phyloP scores from a whole-genome alignment of 1,139 yeast genomes.

The Scheffersomyces parashehatae region DNA sequence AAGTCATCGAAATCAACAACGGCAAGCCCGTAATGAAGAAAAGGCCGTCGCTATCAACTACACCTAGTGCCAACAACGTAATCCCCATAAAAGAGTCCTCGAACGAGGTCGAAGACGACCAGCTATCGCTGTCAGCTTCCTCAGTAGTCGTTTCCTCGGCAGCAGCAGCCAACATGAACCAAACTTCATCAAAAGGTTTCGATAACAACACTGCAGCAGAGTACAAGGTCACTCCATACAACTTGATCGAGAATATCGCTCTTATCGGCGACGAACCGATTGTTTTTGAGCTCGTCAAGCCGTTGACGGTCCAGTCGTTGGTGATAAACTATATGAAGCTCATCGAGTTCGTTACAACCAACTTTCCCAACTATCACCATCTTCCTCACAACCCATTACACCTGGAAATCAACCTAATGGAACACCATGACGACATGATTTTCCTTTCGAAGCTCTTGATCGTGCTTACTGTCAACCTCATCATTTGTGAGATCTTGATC shows the following conservation, averaged over 20 bases:
- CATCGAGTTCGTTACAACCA: conserved; percentile 24
- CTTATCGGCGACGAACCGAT: conserved; percentile 16
- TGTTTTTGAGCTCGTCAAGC: conserved; percentile 16
- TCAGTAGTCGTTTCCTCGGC: background rate
- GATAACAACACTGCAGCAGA: conserved; percentile 2
- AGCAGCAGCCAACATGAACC: background rate
- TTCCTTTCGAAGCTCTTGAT: conserved; percentile 31
- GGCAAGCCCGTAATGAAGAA: background rate
- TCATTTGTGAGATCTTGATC: conserved; percentile 34
- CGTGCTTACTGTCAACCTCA: conserved; percentile 29
- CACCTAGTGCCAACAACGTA: conserved; percentile 1
- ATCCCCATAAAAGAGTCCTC: background rate
- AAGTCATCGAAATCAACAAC: conserved; percentile 12
- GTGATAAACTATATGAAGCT: conserved; percentile 24
- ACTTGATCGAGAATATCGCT: conserved; percentile 14
- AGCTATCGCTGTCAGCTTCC: background rate
- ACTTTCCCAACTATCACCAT: conserved; percentile 17
- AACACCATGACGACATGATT: conserved; percentile 32
- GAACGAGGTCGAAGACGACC: background rate
- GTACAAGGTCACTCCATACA: conserved; percentile 14
- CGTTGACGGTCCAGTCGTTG: conserved; percentile 32
- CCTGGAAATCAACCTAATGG: conserved; percentile 20
- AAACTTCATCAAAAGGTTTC: background rate
- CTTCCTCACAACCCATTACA: conserved; percentile 5
- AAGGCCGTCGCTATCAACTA: background rate